Evolutionary conservation across 2,329 filamentous ascomycete genomes (phyloP), one percentile per base, ranked within the genome.

Genomic region (Hymenoscyphus occultus): DNA sequence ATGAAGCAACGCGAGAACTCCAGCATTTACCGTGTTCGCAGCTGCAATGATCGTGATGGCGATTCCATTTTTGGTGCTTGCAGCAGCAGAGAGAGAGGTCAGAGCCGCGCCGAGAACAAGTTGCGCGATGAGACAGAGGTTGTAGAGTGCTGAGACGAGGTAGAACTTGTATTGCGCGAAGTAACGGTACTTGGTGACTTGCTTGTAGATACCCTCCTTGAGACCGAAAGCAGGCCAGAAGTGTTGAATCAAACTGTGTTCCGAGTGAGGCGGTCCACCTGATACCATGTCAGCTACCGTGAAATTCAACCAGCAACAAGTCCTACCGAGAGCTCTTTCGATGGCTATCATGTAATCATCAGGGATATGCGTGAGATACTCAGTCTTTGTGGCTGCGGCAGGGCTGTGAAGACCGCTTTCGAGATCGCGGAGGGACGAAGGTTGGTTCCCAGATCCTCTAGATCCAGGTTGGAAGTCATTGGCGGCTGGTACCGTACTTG

Each of bases 11-110:
- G 67, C 69, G 5, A 67, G 60, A 22, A 69, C 16, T 9, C 69
- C 69, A 12, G 69, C 69, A 56, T 68, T 71, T 4, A 71, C 66
- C 1, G 69, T 71, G 32, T 69, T 71, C 1, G 66, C 66, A 14
- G 69, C 69, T 1, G 69, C 69, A 4, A 71, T 62, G n/a, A 71
- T 64, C 32, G 68, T 69, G 22, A 69, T 71, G 12, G 64, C 63
- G 4, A 61, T 62, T 13, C 61, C 64, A 32, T 67, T 59, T 51
- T 64, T 65, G 9, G 39, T 22, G 9, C 42, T 57, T 2, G 66
- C 54, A 9, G 59, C 51, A 13, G 63, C 62, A 13, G 63, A 63
- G 7, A 71, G 51, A 4, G 63, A 66, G 3, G 67, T 71, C 3
- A 71, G 59, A 13, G 63, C 57, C 5, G 69, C 69, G 14, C 69